Evolutionary conservation across 495 filamentous ascomycete genomes (phyloP).

Genomic region (Penicillium flavigenum): DNA sequence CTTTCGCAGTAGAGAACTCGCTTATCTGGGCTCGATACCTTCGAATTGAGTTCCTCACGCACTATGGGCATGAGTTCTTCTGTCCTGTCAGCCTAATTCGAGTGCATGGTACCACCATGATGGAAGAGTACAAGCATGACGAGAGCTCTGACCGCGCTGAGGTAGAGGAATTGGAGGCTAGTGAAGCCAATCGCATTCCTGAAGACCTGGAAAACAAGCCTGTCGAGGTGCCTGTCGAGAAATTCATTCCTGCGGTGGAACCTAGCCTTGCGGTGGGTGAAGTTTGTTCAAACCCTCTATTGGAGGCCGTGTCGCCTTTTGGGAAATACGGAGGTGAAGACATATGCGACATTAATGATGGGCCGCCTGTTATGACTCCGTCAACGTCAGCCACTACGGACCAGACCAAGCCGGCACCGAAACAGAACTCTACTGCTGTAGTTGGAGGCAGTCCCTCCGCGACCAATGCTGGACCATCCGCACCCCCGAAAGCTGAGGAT

Average conservation of each 20-base stretch:
- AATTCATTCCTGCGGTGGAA: constrained; percentile 3
- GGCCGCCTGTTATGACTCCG: constrained; percentile 8
- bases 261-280: constrained; percentile 4
- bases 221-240: constrained; percentile 6
- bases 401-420: constrained; percentile 12
- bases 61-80: constrained; percentile 96
- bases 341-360: constrained; percentile 24
- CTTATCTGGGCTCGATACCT: constrained; percentile 95
- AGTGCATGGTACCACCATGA: constrained; percentile 94
- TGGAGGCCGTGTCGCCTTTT: constrained; percentile 21
- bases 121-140: constrained; percentile 81
- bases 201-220: constrained; percentile 8
- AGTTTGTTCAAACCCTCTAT: constrained; percentile 21
- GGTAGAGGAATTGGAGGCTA: constrained; percentile 43
- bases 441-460: constrained; percentile 10
- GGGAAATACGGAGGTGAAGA: constrained; percentile 10
- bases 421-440: constrained; percentile 11
- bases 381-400: constrained; percentile 13
- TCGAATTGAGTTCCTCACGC: constrained; percentile 83
- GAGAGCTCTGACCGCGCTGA: constrained; percentile 64
- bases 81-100: constrained; percentile 88
- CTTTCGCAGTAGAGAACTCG: constrained; percentile 88
- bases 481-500: constrained; percentile 19
- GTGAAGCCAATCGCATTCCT: constrained; percentile 39
- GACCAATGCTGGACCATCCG: constrained; percentile 11